These are phyloP conservation scores for Penicillium chermesinum DNA, from an alignment of 495 filamentous ascomycete species.

Conservation along the genomic window DNA sequence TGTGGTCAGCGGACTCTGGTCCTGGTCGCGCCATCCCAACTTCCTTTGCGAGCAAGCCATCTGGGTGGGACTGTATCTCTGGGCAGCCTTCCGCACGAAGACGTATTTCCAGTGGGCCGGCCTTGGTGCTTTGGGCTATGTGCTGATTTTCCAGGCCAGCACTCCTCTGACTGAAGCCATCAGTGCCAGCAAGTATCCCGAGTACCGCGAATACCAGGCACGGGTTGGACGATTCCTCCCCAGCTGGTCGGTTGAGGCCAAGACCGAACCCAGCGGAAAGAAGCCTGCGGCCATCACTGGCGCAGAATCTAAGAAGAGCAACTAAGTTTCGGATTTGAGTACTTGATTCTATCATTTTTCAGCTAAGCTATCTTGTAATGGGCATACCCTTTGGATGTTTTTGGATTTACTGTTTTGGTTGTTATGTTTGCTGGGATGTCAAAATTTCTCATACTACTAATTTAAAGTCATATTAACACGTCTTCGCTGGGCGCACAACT, in stretches of 20 bases:
- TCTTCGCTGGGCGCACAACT: too few relatives aligned
- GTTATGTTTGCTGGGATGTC: background rate
- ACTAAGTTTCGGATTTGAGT: conserved; percentile 7
- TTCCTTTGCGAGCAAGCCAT: conserved; percentile 89
- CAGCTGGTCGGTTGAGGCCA: conserved; percentile 44
- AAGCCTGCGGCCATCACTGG: conserved; percentile 8
- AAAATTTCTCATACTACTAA: too few relatives aligned
- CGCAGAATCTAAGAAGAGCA: conserved; percentile 19
- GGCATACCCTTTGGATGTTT: too few relatives aligned
- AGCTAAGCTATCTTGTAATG: too few relatives aligned
- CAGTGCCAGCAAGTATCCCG: conserved; percentile 74
- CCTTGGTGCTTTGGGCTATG: conserved; percentile 61
- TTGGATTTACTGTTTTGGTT: background rate
- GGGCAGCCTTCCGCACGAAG: conserved; percentile 70
- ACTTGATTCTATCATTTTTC: too few relatives aligned
- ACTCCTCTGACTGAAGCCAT: conserved; percentile 83
- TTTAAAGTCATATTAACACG: too few relatives aligned
- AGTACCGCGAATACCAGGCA: conserved; percentile 81
- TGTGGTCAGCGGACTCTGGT: conserved; percentile 78
- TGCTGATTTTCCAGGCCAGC: conserved; percentile 82
- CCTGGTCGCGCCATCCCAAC: conserved; percentile 85
- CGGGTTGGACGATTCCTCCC: conserved; percentile 80
- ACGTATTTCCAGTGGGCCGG: conserved; percentile 73
- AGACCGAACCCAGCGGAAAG: conserved; percentile 23
- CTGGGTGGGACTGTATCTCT: conserved; percentile 83